These are phyloP conservation scores for Chaetomium tenue DNA, from an alignment of 495 filamentous ascomycete genomes.

Conservation along the genomic window DNA sequence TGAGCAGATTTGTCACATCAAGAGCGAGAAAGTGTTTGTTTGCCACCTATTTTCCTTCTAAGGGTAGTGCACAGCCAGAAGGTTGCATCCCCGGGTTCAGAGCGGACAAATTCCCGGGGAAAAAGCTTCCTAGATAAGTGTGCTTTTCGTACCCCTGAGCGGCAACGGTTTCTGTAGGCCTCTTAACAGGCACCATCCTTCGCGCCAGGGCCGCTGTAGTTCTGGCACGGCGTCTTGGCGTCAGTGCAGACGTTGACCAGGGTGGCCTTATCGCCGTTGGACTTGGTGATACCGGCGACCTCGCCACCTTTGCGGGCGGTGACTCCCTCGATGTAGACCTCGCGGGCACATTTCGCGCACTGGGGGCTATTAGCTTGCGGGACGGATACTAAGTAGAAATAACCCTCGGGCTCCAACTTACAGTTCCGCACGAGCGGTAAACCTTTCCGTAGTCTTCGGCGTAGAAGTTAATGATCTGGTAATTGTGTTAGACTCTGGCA, in stretches of 20 bases:
- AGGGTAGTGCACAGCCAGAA: no score
- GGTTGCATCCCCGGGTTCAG: no score
- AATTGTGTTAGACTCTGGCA: background rate
- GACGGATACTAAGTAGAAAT: background rate
- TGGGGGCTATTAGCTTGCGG: background rate
- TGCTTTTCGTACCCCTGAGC: background rate
- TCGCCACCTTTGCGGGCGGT: background rate
- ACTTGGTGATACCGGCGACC: slow-evolving; percentile 3
- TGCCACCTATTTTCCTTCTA: no score
- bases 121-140: no score
- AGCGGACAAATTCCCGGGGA: no score
- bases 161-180: background rate
- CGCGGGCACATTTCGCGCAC: slow-evolving; percentile 1
- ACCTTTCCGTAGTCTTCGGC: slow-evolving; percentile 2
- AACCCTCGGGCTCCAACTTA: background rate
- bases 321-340: slow-evolving; percentile 2
- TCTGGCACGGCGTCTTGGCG: slow-evolving; percentile 3
- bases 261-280: slow-evolving; percentile 5
- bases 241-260: slow-evolving; percentile 5
- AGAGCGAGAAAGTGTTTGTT: no score
- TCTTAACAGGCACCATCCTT: slow-evolving; percentile 2
- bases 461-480: slow-evolving; percentile 1
- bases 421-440: slow-evolving; percentile 1
- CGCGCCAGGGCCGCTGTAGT: background rate
- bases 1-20: no score